phyloP scores from a whole-genome alignment of 2,329 filamentous ascomycete species.

The Pseudofabraea citricarpa region DNA sequence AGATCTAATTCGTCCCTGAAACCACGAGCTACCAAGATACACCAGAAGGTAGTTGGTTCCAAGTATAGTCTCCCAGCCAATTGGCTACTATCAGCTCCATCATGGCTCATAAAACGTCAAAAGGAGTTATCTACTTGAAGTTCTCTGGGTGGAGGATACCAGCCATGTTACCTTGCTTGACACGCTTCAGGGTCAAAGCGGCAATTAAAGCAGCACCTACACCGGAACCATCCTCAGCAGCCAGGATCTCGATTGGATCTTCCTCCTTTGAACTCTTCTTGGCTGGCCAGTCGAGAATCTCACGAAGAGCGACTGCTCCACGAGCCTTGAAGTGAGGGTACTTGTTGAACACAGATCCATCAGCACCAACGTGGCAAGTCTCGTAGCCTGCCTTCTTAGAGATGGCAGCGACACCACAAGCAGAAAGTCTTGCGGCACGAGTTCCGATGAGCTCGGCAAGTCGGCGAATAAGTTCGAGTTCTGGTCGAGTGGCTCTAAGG shows the following conservation, averaged over 20 bases:
- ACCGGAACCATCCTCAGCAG: conserved; percentile 92
- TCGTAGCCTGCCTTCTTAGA: conserved; percentile 92
- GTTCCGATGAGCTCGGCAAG: conserved; percentile 93
- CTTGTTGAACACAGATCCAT: conserved; percentile 98
- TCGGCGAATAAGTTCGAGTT: conserved; percentile 84
- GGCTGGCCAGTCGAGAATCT: conserved; percentile 91
- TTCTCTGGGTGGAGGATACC: conserved; percentile 63
- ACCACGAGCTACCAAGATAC: too few relatives aligned
- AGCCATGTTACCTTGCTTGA: conserved; percentile 56
- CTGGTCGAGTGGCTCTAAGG: conserved; percentile 66
- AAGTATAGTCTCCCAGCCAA: neutral
- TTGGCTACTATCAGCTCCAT: neutral
- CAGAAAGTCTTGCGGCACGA: conserved; percentile 84
- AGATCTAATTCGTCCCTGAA: too few relatives aligned
- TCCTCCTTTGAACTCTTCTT: conserved; percentile 66
- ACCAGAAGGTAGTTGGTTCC: too few relatives aligned
- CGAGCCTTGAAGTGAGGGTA: conserved; percentile 97
- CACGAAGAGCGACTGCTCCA: conserved; percentile 81
- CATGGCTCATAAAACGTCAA: neutral
- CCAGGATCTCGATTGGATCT: conserved; percentile 81
- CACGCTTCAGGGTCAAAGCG: conserved; percentile 60
- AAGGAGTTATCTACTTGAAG: conserved; percentile 44
- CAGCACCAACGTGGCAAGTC: conserved; percentile 88
- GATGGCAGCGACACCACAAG: conserved; percentile 93
- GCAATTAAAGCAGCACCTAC: conserved; percentile 97